A percentile compares a stretch with the other conserved stretches of the same genome.
These are phyloP conservation scores for Ananas comosus DNA, from an alignment of 176 grass and related monocot species.

Conservation along the genomic window DNA sequence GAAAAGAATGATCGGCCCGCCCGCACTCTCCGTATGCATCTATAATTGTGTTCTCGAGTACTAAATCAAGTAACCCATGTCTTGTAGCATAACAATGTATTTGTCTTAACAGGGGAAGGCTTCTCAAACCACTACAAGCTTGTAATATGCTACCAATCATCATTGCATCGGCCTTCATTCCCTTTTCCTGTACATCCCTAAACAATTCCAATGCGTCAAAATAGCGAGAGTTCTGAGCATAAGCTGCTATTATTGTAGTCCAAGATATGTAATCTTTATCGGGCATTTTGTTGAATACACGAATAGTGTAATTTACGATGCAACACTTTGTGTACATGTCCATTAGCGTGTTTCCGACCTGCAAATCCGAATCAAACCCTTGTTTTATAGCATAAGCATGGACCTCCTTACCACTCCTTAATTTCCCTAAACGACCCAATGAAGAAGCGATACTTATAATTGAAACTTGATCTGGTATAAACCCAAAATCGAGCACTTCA, in stretches of 20 bases:
- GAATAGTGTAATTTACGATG: conserved; percentile 24
- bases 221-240: conserved; percentile 47
- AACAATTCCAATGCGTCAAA: conserved; percentile 48
- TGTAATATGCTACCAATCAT: conserved; percentile 78
- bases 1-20: conserved; percentile 26
- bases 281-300: conserved; percentile 47
- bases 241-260: conserved; percentile 54
- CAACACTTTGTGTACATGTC: conserved; percentile 84
- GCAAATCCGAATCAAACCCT: conserved; percentile 47
- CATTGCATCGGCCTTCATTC: conserved; percentile 61
- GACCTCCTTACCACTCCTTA: conserved; percentile 46
- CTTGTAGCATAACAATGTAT: conserved; percentile 62
- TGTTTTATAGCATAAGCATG: conserved; percentile 81
- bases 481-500: conserved; percentile 40
- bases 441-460: conserved; percentile 64
- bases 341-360: conserved; percentile 73
- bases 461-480: conserved; percentile 57
- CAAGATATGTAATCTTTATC: conserved; percentile 71
- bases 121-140: conserved; percentile 43
- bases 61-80: conserved; percentile 55
- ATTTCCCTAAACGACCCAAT: conserved; percentile 43
- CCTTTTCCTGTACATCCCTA: conserved; percentile 28
- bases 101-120: conserved; percentile 40
- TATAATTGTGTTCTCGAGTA: conserved; percentile 58
- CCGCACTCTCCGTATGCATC: conserved; percentile 59